phyloP scores from a whole-genome alignment of 2,329 filamentous ascomycete genomes.

The Domatiomyces catenatus region DNA sequence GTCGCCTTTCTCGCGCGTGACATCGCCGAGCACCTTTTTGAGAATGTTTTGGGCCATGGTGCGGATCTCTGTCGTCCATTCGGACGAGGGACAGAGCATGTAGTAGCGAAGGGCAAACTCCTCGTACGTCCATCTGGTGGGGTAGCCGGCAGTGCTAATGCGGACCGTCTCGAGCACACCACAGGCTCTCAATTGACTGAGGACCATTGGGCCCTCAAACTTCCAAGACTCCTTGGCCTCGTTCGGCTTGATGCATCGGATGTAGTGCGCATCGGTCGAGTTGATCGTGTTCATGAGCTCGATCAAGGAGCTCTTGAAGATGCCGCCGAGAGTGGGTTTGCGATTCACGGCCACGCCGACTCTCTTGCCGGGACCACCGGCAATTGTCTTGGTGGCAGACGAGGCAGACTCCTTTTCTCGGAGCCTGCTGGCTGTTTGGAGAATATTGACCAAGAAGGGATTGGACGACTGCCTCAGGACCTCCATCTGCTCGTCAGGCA shows the following conservation, averaged over 20 bases:
- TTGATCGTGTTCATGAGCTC: constrained; percentile 98
- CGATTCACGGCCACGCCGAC: constrained; percentile 85
- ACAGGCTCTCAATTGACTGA: constrained; percentile 91
- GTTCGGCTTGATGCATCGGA: constrained; percentile 97
- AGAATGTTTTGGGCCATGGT: constrained; percentile 89
- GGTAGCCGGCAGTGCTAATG: constrained; percentile 94
- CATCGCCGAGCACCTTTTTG: constrained; percentile 68
- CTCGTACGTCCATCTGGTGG: constrained; percentile 96
- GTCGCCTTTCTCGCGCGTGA: constrained; percentile 58
- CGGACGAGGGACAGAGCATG: constrained; percentile 78
- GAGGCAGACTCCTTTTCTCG: constrained; percentile 67
- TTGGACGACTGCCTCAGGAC: constrained; percentile 75
- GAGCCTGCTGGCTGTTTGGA: constrained; percentile 71
- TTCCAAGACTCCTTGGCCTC: constrained; percentile 95
- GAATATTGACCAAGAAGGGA: constrained; percentile 64
- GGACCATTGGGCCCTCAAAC: constrained; percentile 96
- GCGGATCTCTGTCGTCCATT: constrained; percentile 88
- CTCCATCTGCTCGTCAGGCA: constrained; percentile 95
- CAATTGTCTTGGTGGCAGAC: constrained; percentile 56
- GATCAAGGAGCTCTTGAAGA: constrained; percentile 96
- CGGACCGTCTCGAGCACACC: constrained; percentile 97
- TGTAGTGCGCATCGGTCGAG: constrained; percentile 96
- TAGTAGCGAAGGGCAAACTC: constrained; percentile 97
- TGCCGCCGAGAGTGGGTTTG: constrained; percentile 92
- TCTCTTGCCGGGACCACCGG: constrained; percentile 54